These are phyloP conservation scores for Cutaneotrichosporon sp. DNA, from an alignment of 1,284 basidiomycete genomes.

Conservation along the genomic window DNA sequence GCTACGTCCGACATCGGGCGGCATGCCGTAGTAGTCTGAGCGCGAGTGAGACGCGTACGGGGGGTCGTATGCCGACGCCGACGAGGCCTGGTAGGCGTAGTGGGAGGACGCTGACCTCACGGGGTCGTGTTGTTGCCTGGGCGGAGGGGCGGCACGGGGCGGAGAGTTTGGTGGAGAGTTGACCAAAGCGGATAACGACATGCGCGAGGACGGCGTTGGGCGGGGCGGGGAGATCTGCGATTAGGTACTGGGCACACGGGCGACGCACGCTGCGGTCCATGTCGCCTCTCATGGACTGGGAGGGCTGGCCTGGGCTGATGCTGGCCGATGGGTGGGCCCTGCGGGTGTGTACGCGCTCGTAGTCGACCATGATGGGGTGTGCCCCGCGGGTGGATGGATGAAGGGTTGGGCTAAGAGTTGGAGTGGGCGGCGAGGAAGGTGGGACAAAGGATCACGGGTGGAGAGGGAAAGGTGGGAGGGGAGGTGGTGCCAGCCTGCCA, in stretches of 20 bases:
- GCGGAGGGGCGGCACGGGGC: slow-evolving; percentile 5
- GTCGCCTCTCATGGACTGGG: slow-evolving; percentile 14
- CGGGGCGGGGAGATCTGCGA: slow-evolving; percentile 26
- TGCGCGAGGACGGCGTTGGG: slow-evolving; percentile 33
- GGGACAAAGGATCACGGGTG: not conserved
- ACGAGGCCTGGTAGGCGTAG: slow-evolving; percentile 6
- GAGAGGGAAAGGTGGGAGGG: not conserved
- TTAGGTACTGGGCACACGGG: not conserved
- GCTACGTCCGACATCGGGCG: slow-evolving; percentile 23
- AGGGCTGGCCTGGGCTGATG: slow-evolving; percentile 19
- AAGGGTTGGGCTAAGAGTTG: not conserved
- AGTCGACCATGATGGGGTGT: slow-evolving; percentile 16
- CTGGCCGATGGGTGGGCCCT: slow-evolving; percentile 16
- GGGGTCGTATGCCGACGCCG: slow-evolving; percentile 5
- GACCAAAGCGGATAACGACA: slow-evolving; percentile 45
- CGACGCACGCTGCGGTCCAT: slow-evolving; percentile 19
- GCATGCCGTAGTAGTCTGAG: slow-evolving; percentile 20
- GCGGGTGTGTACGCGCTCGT: slow-evolving; percentile 14
- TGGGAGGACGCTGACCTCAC: slow-evolving; percentile 5
- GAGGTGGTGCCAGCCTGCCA: not conserved
- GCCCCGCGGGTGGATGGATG: not conserved
- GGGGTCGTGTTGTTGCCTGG: slow-evolving; percentile 7
- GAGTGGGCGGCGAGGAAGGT: not conserved
- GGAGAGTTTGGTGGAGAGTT: slow-evolving; percentile 35
- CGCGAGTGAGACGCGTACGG: slow-evolving; percentile 6